These are phyloP conservation scores for Phaeosphaeriaceae sp. DNA, from an alignment of 2,329 filamentous ascomycete genomes.

Conservation along the genomic window DNA sequence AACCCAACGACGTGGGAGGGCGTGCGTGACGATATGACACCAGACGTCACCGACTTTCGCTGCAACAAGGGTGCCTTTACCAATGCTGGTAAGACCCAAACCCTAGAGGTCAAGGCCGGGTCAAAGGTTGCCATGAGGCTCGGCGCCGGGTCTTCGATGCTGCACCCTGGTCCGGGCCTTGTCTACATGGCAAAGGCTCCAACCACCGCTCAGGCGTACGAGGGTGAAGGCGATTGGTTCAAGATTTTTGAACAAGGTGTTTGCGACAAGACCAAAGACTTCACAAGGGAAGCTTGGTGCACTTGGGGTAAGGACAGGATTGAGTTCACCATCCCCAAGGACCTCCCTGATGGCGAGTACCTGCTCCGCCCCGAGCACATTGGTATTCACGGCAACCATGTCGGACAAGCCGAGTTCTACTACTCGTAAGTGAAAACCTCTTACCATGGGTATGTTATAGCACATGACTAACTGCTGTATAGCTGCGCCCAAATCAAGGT, in stretches of 20 bases:
- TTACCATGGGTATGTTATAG: background rate
- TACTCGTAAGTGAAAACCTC: constrained; percentile 8
- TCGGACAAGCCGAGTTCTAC: constrained; percentile 50
- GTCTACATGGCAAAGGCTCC: constrained; percentile 38
- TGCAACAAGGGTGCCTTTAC: constrained; percentile 34
- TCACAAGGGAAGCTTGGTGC: constrained; percentile 22
- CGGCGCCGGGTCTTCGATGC: constrained; percentile 21
- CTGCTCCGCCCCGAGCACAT: constrained; percentile 54
- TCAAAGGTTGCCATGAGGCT: constrained; percentile 24
- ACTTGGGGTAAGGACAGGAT: constrained; percentile 24
- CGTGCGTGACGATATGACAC: constrained; percentile 26
- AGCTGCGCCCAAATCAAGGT: constrained; percentile 52
- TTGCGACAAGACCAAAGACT: constrained; percentile 15
- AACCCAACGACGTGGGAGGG: constrained; percentile 34
- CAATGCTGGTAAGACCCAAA: constrained; percentile 14
- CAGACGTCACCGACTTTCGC: constrained; percentile 29
- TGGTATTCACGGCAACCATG: constrained; percentile 47
- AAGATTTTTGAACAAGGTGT: constrained; percentile 28
- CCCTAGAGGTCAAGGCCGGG: constrained; percentile 22
- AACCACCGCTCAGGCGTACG: constrained; percentile 19
- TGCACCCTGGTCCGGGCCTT: constrained; percentile 25
- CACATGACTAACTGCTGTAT: background rate
- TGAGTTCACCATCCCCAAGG: constrained; percentile 44
- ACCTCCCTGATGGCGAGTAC: constrained; percentile 51
- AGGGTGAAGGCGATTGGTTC: constrained; percentile 37